Evolutionary conservation across 2,329 filamentous ascomycete species (phyloP), one percentile per base, ranked within the genome.

Genomic region (Blastomyces emzantsi): DNA sequence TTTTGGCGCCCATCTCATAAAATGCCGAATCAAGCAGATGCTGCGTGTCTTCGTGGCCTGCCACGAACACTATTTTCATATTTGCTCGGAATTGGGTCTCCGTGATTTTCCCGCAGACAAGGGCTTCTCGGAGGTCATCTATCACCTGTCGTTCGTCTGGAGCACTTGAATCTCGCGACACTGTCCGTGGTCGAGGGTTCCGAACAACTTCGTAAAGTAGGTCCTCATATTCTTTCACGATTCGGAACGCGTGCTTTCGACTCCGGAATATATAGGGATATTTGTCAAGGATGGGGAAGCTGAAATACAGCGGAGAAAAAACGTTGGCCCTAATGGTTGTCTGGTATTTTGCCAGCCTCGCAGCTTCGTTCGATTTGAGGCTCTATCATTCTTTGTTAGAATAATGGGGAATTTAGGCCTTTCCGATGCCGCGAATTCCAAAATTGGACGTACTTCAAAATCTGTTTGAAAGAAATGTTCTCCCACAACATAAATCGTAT

Each of bases 31-130:
- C 73, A 22, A 78, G 70, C 22, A 74, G 68, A 62, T 75, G 69
- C 67, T 78, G 76, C 0, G 75, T 73, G 62, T 79, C 79, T 66
- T 79, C 77, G 61, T 79, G 77, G 0, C 75, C 76, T 0, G 77
- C 77, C 17, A 79, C 70, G 57, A 78, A 79, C 1, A 72, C 68
- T 17, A 79, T 73, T 45, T 75, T 77, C 22, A 76, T 64, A 52
- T 79, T 79, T 60, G 77, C 74, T 19, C 75, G 71, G 64, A 77
- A 74, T 60, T 78, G 75, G 61, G 73, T 72, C 62, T 78, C 73
- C 7, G 67, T 73, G 45, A 72, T 69, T 19, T 63, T 62, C 3
- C 73, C 72, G 30, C 69, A 64, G 33, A 65, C 65, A 39, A 68
- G 64, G 2, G 70, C 71, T 19, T 45, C 60, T 61, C 66, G 66